These are phyloP conservation scores for Glaciozyma antarctica DNA, from an alignment of 768 basidiomycete species.

Conservation along the genomic window DNA sequence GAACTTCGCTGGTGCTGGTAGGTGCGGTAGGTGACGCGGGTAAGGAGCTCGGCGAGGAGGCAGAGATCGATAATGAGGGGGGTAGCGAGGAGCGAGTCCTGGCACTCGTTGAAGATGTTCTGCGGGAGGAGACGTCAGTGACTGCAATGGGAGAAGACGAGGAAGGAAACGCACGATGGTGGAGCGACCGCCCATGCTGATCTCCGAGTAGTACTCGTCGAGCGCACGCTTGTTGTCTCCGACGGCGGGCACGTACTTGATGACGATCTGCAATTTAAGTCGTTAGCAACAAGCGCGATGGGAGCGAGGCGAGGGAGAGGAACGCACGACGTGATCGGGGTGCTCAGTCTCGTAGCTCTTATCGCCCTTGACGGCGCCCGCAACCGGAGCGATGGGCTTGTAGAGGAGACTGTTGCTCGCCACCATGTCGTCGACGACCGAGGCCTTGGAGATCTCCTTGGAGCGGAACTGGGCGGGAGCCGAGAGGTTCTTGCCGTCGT, in stretches of 20 bases:
- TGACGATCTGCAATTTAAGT: constrained; percentile 45
- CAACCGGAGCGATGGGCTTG: constrained; percentile 57
- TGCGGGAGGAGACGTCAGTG: background rate
- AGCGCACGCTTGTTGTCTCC: constrained; percentile 98
- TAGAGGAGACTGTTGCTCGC: constrained; percentile 69
- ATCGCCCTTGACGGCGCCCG: constrained; percentile 40
- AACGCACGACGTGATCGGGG: constrained; percentile 60
- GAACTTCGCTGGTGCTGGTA: constrained; percentile 52
- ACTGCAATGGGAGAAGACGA: background rate
- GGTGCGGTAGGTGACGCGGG: constrained; percentile 76
- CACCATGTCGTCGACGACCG: constrained; percentile 98
- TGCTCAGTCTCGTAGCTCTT: constrained; percentile 61
- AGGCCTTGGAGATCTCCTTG: constrained; percentile 97
- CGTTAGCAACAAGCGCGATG: constrained; percentile 2
- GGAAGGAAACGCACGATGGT: constrained; percentile 58
- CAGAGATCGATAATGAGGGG: constrained; percentile 89
- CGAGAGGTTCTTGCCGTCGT: constrained; percentile 85
- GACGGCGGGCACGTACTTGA: constrained; percentile 93
- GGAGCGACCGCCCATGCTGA: constrained; percentile 87
- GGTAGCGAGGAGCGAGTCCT: constrained; percentile 92
- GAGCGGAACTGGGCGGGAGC: constrained; percentile 89
- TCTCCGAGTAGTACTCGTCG: constrained; percentile 98
- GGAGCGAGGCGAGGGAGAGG: background rate
- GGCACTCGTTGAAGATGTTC: constrained; percentile 77
- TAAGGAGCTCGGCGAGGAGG: constrained; percentile 87